These are phyloP conservation scores for Ehretia macrophylla DNA, from an alignment of 257 asterid species.

Conservation along the genomic window DNA sequence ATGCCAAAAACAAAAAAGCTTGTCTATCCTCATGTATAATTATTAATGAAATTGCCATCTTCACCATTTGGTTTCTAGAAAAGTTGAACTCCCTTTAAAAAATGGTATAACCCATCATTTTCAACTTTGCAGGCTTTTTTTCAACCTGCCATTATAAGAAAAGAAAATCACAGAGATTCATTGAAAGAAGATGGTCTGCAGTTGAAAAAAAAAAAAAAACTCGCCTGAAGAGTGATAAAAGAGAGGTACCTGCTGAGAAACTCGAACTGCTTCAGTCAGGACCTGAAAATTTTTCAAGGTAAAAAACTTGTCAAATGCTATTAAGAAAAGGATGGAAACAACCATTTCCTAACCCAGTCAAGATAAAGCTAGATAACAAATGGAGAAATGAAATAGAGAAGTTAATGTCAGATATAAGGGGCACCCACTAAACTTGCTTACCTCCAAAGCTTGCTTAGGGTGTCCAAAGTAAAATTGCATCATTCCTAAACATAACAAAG, in stretches of 20 bases:
- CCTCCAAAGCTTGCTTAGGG: slow-evolving; percentile 92
- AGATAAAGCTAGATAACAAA: neutral
- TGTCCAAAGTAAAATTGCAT: slow-evolving; percentile 95
- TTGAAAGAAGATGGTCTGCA: too few species aligned
- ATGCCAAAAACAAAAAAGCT: too few species aligned
- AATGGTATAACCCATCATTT: too few species aligned
- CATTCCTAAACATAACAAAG: slow-evolving; percentile 90
- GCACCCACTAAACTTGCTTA: slow-evolving; percentile 26
- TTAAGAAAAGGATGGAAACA: neutral
- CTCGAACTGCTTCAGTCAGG: slow-evolving; percentile 89
- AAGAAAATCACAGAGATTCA: too few species aligned
- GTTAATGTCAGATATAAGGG: slow-evolving; percentile 1
- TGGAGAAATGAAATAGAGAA: slow-evolving; percentile 2
- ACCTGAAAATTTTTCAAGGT: slow-evolving; percentile 48
- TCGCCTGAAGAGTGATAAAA: neutral
- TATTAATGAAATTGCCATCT: too few species aligned
- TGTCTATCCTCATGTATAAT: too few species aligned
- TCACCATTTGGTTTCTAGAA: too few species aligned
- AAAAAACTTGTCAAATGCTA: slow-evolving; percentile 8
- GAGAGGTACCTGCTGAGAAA: slow-evolving; percentile 79
- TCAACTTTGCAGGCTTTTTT: too few species aligned
- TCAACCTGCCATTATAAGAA: too few species aligned
- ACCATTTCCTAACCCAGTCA: neutral
- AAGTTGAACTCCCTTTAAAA: too few species aligned
- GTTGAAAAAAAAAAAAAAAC: too few species aligned